Evolutionary conservation across 352 stramenopile genomes (phyloP).

Genomic region (Phytophthora tubulina): DNA sequence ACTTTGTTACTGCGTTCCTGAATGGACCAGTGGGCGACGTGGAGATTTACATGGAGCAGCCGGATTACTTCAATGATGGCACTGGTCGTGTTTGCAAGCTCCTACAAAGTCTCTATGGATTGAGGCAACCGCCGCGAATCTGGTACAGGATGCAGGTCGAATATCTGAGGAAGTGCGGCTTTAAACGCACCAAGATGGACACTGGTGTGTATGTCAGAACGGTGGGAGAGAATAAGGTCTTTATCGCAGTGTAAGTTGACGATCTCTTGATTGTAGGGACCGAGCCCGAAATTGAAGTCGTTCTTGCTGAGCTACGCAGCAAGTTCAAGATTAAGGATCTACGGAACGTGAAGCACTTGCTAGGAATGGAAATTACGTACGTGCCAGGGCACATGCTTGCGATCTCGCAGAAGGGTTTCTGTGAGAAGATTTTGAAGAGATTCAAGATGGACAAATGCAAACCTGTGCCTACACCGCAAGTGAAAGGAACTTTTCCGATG

Average conservation of each 20-base stretch:
- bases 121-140: neutral
- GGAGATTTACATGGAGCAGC: neutral
- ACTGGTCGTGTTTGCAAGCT: neutral
- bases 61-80: neutral
- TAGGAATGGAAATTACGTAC: slow-evolving; percentile 22
- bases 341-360: slow-evolving; percentile 8
- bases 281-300: slow-evolving; percentile 13
- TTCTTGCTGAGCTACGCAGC: slow-evolving; percentile 8
- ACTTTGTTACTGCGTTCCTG: neutral
- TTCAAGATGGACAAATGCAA: slow-evolving; percentile 21
- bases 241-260: slow-evolving; percentile 13
- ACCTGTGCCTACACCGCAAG: slow-evolving; percentile 8
- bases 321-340: slow-evolving; percentile 22
- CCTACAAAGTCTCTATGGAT: neutral
- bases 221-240: slow-evolving; percentile 4
- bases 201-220: neutral
- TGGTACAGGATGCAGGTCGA: neutral
- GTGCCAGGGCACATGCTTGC: neutral
- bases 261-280: slow-evolving; percentile 16
- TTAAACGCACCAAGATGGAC: slow-evolving; percentile 1
- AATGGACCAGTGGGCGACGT: neutral
- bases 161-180: neutral
- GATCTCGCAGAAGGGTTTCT: slow-evolving; percentile 14
- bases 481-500: slow-evolving; percentile 20
- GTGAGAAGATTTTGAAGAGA: slow-evolving; percentile 2